These are phyloP conservation scores for Cyclotella cryptica DNA, from an alignment of 108 stramenopile genomes.

Conservation along the genomic window DNA sequence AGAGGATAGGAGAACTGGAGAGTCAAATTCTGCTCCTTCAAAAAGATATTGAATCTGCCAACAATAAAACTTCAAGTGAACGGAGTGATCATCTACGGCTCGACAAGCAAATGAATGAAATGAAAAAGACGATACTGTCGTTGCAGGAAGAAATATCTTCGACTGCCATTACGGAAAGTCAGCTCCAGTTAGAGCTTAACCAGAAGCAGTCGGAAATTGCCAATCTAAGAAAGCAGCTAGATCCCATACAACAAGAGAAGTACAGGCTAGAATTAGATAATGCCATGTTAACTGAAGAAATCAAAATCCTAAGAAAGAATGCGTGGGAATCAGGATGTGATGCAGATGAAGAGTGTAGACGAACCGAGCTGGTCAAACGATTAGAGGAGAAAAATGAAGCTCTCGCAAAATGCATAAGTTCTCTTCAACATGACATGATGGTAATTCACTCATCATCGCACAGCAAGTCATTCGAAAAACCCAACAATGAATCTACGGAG, in stretches of 20 bases:
- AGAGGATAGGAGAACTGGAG: conserved; percentile 25
- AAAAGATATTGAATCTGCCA: conserved; percentile 8
- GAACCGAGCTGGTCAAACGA: neutral
- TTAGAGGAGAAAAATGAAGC: conserved; percentile 35
- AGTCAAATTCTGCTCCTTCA: conserved; percentile 25
- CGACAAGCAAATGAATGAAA: conserved; percentile 15
- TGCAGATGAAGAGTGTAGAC: neutral
- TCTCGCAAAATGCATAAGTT: conserved; percentile 18
- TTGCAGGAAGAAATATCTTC: conserved; percentile 43
- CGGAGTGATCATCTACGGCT: conserved; percentile 21
- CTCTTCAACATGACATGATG: conserved; percentile 25
- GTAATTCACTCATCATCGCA: conserved; percentile 10
- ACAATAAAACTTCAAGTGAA: conserved; percentile 4
- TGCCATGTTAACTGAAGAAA: conserved; percentile 25
- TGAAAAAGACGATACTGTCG: conserved; percentile 30
- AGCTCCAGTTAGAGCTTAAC: conserved; percentile 34
- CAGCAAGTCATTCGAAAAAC: neutral
- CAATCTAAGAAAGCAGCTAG: conserved; percentile 19
- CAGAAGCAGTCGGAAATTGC: conserved; percentile 26
- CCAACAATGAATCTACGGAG: neutral
- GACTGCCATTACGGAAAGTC: conserved; percentile 31
- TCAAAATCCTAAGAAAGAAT: conserved; percentile 19
- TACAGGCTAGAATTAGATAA: conserved; percentile 40
- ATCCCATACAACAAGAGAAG: conserved; percentile 39
- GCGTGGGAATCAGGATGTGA: neutral